These are phyloP conservation scores for Rhodotorula kratochvilovae DNA, from an alignment of 768 basidiomycete genomes.

Conservation along the genomic window DNA sequence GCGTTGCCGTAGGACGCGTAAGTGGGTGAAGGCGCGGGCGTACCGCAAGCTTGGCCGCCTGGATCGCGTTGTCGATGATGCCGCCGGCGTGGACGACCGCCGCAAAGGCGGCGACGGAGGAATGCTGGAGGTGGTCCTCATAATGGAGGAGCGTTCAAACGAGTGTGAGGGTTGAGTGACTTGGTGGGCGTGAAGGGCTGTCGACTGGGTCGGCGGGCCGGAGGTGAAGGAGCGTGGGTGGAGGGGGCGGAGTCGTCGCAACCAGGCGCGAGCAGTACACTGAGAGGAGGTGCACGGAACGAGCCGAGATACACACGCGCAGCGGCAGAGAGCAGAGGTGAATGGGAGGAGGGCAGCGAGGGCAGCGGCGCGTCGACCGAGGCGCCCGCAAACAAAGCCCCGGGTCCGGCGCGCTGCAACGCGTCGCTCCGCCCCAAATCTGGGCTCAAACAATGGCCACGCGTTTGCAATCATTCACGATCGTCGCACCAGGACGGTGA, in stretches of 20 bases:
- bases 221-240: background rate
- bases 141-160: background rate
- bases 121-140: conserved; percentile 10
- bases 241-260: background rate
- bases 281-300: background rate
- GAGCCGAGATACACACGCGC: background rate
- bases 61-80: conserved; percentile 25
- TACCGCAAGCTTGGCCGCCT: conserved; percentile 2
- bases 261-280: background rate
- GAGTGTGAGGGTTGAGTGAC: conserved; percentile 12
- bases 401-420: too few species aligned
- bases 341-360: background rate
- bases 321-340: background rate
- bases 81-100: conserved; percentile 25
- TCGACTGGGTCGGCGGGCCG: background rate
- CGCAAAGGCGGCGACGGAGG: conserved; percentile 4
- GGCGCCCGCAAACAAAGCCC: too few species aligned
- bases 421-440: too few species aligned
- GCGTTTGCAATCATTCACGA: too few species aligned
- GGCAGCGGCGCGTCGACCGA: background rate
- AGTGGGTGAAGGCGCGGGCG: background rate
- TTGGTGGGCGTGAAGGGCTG: background rate
- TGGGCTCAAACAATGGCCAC: background rate
- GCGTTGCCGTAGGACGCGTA: too few species aligned
- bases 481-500: too few species aligned